These are phyloP conservation scores for Cladophialophora carrionii DNA, from an alignment of 2,329 filamentous ascomycete species.

Conservation along the genomic window DNA sequence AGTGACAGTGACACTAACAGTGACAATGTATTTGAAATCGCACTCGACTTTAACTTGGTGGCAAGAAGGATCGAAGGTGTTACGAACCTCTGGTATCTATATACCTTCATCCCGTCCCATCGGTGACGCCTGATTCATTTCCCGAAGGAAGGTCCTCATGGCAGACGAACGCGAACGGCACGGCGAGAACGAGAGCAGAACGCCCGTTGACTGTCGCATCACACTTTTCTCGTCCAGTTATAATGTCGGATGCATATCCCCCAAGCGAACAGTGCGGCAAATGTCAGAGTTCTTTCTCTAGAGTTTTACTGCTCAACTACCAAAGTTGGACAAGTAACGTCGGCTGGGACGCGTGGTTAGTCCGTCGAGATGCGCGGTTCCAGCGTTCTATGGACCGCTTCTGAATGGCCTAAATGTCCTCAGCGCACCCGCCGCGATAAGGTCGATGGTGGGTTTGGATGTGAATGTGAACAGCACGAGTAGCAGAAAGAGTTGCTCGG, in stretches of 20 bases:
- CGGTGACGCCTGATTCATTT: not conserved
- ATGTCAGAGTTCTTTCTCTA: not conserved
- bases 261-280: not conserved
- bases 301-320: not conserved
- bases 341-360: not conserved
- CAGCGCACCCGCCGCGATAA: not conserved
- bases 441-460: not conserved
- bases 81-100: slow-evolving; percentile 3
- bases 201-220: slow-evolving; percentile 5
- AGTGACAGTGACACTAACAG: slow-evolving; percentile 3
- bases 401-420: not conserved
- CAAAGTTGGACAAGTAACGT: not conserved
- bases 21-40: not conserved
- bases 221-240: not conserved
- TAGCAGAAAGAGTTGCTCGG: not conserved
- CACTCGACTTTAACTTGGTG: not conserved
- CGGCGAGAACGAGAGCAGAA: slow-evolving; percentile 4
- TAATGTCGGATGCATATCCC: not conserved
- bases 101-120: not conserved
- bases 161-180: not conserved
- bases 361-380: not conserved
- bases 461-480: not conserved
- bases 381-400: not conserved
- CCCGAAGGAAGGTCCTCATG: slow-evolving; percentile 1
- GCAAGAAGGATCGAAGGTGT: not conserved